Evolutionary conservation across 148 eudicot genomes (phyloP), one percentile per base, ranked within the genome.

Genomic region (Rhododendron vialii): DNA sequence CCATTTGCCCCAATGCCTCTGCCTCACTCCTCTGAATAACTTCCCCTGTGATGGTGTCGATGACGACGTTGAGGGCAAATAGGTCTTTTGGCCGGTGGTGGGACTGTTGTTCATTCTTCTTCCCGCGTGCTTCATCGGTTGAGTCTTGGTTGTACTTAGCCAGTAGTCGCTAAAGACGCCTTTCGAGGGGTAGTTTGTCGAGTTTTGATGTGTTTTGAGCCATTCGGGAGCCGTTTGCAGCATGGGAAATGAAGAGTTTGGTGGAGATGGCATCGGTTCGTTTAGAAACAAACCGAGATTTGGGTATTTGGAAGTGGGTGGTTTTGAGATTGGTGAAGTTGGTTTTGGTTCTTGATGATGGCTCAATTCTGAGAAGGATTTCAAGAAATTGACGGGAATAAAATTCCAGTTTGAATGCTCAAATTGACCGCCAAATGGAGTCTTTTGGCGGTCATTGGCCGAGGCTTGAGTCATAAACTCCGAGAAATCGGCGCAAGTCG

Each of bases 1-100:
- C 98, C 98, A 97, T 90, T 95, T 97, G 10, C 99, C 99, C 99
- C 98, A 97, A 73, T 94, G 99, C 88, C 99, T 91, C 84, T 97
- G 98, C 86, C 99, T 91, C 41, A 95, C 98, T 81, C 99, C 99
- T 43, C 99, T 91, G 73, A 91, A 97, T 33, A 93, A 88, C 93
- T 93, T 93, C 78, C 90, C 88, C 0, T 89, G 84, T 7, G 92
- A 84, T 10, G 91, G 53, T 26, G 88, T 35, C 28, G 89, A 48
- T 7, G 91, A 67, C 33, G 89, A 78, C 24, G 88, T 30, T 17
- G 86, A 20, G 18, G 81, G 33, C 6, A 86, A 33, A 28, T 50
- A 65, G 45, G 87, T 47, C 36, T 36, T 87, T 36, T 61, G 76
- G 47, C n/a, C 28, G 2, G 81, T 77, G 35, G 36, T 43, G 12